Evolutionary conservation across 2,329 filamentous ascomycete genomes (phyloP), one percentile per base, ranked within the genome.

Genomic region (Fusarium subglutinans): DNA sequence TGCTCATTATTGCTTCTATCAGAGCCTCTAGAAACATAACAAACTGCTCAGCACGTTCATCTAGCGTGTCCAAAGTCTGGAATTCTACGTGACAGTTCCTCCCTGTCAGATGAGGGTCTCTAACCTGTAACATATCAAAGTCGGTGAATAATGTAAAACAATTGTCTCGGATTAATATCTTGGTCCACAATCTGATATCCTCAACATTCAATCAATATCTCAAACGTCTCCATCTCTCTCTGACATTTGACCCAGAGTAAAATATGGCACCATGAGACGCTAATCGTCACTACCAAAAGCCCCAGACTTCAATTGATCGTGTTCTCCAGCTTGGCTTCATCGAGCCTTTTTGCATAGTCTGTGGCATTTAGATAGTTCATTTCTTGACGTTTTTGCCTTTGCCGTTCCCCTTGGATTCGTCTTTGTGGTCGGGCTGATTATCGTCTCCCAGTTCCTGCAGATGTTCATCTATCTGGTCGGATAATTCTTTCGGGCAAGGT

Each of bases 151-250:
- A 40, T 11, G 35, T 48, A 68, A 62, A 69, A 55, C 43, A 35
- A 54, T 48, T 70, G 67, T 66, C 59, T 70, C 40, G 35, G 41
- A 59, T 57, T 55, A 70, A 70, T 70, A 70, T 44, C 40, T 43
- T 41, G 40, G 12, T 28, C 67, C 45, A 40, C 55, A 30, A 28
- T 58, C 22, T 26, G 40, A 48, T 58, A 58, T 70, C 35, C 33
- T 53, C 35, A 33, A 11, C 51, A 24, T 54, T 64, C 30, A 30
- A 47, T 33, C 3, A 15, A 15, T 17, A 33, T 51, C 47, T 43
- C 26, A 18, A 47, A 58, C 20, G 24, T 12, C 41, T 38, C 26
- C n/a, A 28, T 51, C 48, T 38, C 53, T 43, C 38, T 47, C 41
- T 33, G 26, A 26, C 41, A 33, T 50, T 15, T 20, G 53, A 54